phyloP scores from a whole-genome alignment of 176 grass and related monocot species.

The Rhynchospora pubera region DNA sequence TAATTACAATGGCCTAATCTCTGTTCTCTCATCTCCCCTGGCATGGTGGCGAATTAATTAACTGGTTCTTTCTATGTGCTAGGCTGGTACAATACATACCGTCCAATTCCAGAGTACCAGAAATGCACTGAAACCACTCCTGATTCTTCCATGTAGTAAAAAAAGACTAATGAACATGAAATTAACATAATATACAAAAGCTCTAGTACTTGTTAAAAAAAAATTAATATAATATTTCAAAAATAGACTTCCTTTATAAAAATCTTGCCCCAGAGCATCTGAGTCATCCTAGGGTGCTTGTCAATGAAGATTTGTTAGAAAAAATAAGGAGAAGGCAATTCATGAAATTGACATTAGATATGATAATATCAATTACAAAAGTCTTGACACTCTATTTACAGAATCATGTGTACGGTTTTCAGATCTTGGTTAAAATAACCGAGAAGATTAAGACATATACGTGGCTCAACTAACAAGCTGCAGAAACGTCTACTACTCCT shows the following conservation, averaged over 20 bases:
- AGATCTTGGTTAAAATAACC: background rate
- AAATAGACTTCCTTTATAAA: background rate
- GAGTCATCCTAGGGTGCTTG: background rate
- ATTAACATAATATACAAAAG: too few species aligned
- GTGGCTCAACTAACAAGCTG: background rate
- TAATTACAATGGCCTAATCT: background rate
- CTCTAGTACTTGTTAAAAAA: too few species aligned
- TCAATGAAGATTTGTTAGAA: background rate
- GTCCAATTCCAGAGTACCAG: too few species aligned
- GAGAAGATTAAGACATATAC: background rate
- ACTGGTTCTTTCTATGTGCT: too few species aligned
- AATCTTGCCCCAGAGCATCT: background rate
- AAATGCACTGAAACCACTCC: too few species aligned
- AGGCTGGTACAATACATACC: too few species aligned
- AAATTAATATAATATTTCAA: background rate
- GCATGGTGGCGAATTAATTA: background rate
- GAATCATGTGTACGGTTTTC: background rate
- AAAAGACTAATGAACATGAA: too few species aligned
- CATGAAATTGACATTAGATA: background rate
- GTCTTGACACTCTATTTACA: background rate
- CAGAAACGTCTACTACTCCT: background rate
- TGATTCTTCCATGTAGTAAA: too few species aligned
- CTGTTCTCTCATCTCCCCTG: background rate
- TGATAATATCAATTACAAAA: background rate
- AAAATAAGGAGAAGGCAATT: background rate